Evolutionary conservation across 441 rosid genomes (phyloP).

Genomic region (Jatropha podagrica): DNA sequence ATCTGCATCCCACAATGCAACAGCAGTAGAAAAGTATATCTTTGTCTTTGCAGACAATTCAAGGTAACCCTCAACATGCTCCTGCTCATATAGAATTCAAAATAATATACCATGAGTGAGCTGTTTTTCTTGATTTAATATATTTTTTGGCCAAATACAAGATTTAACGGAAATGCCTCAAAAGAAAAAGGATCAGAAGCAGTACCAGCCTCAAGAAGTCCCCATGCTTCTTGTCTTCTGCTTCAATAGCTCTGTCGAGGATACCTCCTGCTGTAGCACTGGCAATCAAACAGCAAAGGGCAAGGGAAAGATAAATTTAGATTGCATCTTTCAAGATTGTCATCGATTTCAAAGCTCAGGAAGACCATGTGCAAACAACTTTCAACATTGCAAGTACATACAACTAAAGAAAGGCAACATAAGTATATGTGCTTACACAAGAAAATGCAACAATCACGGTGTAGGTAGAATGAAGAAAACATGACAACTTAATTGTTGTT

Average conservation of each 20-base stretch:
- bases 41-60: slow-evolving; percentile 92
- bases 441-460: not conserved
- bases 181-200: slow-evolving; percentile 5
- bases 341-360: slow-evolving; percentile 6
- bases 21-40: slow-evolving; percentile 74
- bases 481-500: not conserved
- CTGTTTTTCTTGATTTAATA: slow-evolving; percentile 1
- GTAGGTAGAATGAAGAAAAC: not conserved
- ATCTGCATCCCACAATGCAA: slow-evolving; percentile 86
- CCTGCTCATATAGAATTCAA: slow-evolving; percentile 44
- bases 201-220: slow-evolving; percentile 91
- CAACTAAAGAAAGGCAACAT: not conserved
- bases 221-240: slow-evolving; percentile 82
- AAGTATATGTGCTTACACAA: not conserved
- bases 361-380: not conserved
- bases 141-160: slow-evolving; percentile 5
- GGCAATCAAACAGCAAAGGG: slow-evolving; percentile 15
- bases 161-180: slow-evolving; percentile 3
- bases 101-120: not conserved
- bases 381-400: not conserved
- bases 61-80: slow-evolving; percentile 91
- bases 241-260: slow-evolving; percentile 90
- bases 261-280: slow-evolving; percentile 92
- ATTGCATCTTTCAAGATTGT: slow-evolving; percentile 5
- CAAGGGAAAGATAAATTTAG: slow-evolving; percentile 8